Conservation (phyloP, 495 filamentous ascomycete genomes). For the Xylaria grammica region DNA sequence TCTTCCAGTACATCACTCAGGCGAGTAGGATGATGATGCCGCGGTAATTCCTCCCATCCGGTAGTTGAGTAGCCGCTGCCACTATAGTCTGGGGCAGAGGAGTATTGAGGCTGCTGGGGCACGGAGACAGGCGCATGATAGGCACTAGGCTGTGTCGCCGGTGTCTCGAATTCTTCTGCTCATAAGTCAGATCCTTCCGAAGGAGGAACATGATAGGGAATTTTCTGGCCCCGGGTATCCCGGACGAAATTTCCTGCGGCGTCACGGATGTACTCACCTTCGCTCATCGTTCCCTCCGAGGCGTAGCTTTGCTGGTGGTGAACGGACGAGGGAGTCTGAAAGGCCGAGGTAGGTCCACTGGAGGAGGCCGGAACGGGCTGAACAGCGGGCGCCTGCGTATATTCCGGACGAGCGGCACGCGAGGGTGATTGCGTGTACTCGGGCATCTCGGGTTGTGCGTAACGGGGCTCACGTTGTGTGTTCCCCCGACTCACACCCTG, state of each 20-base stretch:
- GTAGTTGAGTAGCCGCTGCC: constrained; percentile 68
- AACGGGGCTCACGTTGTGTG: constrained; percentile 50
- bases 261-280: constrained; percentile 63
- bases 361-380: constrained; percentile 38
- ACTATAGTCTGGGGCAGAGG: constrained; percentile 49
- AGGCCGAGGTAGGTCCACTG: constrained; percentile 25
- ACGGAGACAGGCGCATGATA: constrained; percentile 40
- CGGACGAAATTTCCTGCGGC: constrained; percentile 52
- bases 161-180: constrained; percentile 57
- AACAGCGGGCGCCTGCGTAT: constrained; percentile 46
- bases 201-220: constrained; percentile 44
- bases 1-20: constrained; percentile 93
- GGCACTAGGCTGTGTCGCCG: constrained; percentile 38
- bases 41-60: constrained; percentile 78
- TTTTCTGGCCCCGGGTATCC: constrained; percentile 53
- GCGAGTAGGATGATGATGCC: constrained; percentile 93
- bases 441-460: constrained; percentile 45
- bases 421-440: constrained; percentile 45
- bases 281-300: constrained; percentile 61
- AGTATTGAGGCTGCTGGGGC: constrained; percentile 39
- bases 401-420: constrained; percentile 38
- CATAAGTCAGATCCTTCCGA: constrained; percentile 47
- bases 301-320: constrained; percentile 45
- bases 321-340: constrained; percentile 36
- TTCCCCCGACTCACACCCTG: constrained; percentile 72